Conservation (phyloP, 129 eudicot genomes). For the Tanacetum coccineum region DNA sequence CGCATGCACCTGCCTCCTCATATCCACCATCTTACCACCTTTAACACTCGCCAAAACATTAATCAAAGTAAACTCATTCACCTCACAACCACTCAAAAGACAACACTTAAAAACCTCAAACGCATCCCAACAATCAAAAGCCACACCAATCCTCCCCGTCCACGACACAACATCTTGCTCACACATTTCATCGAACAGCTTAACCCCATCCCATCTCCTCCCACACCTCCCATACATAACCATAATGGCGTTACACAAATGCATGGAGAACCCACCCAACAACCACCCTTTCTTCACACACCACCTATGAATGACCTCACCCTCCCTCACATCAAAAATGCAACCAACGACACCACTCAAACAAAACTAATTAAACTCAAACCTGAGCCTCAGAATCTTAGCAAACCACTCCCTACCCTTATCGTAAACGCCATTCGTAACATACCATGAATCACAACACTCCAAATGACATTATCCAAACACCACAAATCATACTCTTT, state of each 20-base stretch:
- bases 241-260: slow-evolving; percentile 46
- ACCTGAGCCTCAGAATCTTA: slow-evolving; percentile 33
- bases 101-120: slow-evolving; percentile 26
- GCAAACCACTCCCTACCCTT: slow-evolving; percentile 22
- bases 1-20: slow-evolving; percentile 38
- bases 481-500: slow-evolving; percentile 26
- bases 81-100: slow-evolving; percentile 23
- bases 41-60: slow-evolving; percentile 35
- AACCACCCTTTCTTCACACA: too few species aligned
- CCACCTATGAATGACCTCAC: too few species aligned
- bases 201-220: slow-evolving; percentile 26
- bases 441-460: slow-evolving; percentile 49
- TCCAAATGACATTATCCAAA: slow-evolving; percentile 49
- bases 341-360: too few species aligned
- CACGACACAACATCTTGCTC: slow-evolving; percentile 45
- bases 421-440: too few species aligned
- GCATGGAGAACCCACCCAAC: too few species aligned
- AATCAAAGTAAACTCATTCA: too few species aligned
- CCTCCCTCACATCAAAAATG: too few species aligned
- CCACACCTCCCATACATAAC: slow-evolving; percentile 47
- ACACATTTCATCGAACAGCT: slow-evolving; percentile 52
- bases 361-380: slow-evolving; percentile 43
- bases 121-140: slow-evolving; percentile 43
- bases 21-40: slow-evolving; percentile 19
- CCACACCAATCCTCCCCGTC: too few species aligned